Evolutionary conservation across 2,329 filamentous ascomycete genomes (phyloP).

Genomic region (Epichloe bromicola): DNA sequence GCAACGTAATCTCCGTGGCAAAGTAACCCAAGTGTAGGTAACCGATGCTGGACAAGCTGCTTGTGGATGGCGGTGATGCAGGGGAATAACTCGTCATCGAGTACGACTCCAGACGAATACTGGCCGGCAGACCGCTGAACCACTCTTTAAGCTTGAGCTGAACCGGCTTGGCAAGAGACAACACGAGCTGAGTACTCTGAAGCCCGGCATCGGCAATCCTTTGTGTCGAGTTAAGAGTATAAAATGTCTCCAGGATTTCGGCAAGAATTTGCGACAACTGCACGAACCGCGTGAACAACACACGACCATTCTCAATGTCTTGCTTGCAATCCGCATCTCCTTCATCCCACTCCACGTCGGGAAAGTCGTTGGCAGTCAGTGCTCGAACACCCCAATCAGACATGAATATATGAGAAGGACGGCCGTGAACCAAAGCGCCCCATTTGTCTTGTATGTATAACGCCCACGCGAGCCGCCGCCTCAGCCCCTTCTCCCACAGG

Average conservation of each 20-base stretch:
- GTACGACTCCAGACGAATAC: slow-evolving; percentile 53
- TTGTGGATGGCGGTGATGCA: slow-evolving; percentile 19
- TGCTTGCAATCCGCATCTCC: slow-evolving; percentile 46
- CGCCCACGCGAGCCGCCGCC: slow-evolving; percentile 81
- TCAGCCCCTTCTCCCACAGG: slow-evolving; percentile 70
- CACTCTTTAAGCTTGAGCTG: slow-evolving; percentile 74
- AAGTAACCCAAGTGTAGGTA: slow-evolving; percentile 89
- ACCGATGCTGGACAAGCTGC: slow-evolving; percentile 47
- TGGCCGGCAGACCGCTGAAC: slow-evolving; percentile 55
- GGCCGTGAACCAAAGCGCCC: slow-evolving; percentile 73
- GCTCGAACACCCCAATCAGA: slow-evolving; percentile 64
- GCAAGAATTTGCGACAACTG: slow-evolving; percentile 61
- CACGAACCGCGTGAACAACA: slow-evolving; percentile 64
- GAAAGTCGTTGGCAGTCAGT: slow-evolving; percentile 56
- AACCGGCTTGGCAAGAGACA: slow-evolving; percentile 67
- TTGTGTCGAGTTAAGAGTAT: slow-evolving; percentile 64
- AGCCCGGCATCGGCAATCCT: slow-evolving; percentile 51
- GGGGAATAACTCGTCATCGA: slow-evolving; percentile 14
- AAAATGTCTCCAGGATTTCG: slow-evolving; percentile 73
- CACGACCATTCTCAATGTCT: slow-evolving; percentile 54
- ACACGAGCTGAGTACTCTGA: slow-evolving; percentile 58
- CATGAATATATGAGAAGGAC: slow-evolving; percentile 61
- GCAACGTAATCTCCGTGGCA: slow-evolving; percentile 84
- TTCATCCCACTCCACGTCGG: slow-evolving; percentile 56
- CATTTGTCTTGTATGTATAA: slow-evolving; percentile 91